These are phyloP conservation scores for Ustilago shanxiensis DNA, from an alignment of 1,284 basidiomycete species.

Conservation along the genomic window DNA sequence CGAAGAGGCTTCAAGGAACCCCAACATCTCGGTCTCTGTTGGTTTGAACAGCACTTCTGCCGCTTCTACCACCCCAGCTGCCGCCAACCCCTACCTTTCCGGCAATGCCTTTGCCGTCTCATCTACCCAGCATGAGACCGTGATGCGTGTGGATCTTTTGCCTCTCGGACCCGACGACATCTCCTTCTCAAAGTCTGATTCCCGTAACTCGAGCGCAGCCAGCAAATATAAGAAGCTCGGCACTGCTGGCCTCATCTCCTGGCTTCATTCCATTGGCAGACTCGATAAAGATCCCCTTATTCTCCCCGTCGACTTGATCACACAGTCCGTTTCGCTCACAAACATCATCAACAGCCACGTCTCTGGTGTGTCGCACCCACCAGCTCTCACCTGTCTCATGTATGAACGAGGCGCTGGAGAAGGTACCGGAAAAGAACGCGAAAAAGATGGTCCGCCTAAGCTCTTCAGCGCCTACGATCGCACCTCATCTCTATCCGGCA, in stretches of 20 bases:
- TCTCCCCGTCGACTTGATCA: conserved; percentile 66
- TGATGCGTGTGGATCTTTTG: conserved; percentile 62
- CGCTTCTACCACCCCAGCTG: conserved; percentile 21
- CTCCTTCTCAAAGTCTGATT: conserved; percentile 18
- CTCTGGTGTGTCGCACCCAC: conserved; percentile 43
- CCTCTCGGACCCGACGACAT: conserved; percentile 61
- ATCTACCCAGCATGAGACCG: conserved; percentile 38
- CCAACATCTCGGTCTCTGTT: conserved; percentile 56
- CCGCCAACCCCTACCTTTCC: conserved; percentile 34
- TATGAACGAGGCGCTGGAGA: conserved; percentile 66
- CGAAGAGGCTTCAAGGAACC: conserved; percentile 41
- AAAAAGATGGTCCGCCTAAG: conserved; percentile 65
- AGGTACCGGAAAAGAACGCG: conserved; percentile 65
- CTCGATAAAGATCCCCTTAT: conserved; percentile 66
- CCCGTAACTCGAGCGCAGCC: conserved; percentile 22
- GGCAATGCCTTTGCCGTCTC: conserved; percentile 39
- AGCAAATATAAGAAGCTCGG: conserved; percentile 55
- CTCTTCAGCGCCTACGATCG: conserved; percentile 59
- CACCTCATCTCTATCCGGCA: conserved; percentile 24
- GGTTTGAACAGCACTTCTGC: conserved; percentile 44
- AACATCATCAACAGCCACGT: conserved; percentile 58
- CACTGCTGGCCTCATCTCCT: conserved; percentile 66
- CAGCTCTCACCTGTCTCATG: conserved; percentile 58
- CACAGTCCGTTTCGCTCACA: conserved; percentile 59
- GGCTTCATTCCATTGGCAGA: conserved; percentile 65